A percentile compares a stretch with the other conserved stretches of the same genome.
phyloP scores from a whole-genome alignment of 805 yeast species.

The Lipomyces chichibuensis region DNA sequence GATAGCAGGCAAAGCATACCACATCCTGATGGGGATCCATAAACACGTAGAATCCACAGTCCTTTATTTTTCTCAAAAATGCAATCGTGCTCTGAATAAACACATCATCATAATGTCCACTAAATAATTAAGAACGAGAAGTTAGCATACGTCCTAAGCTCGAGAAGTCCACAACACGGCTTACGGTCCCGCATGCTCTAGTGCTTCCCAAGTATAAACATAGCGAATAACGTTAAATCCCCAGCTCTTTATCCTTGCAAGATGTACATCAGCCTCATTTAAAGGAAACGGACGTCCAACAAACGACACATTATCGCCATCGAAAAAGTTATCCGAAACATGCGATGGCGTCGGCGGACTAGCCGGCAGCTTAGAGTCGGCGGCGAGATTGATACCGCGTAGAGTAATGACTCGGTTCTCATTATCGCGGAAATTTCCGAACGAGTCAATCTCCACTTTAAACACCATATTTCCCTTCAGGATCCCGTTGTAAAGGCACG shows the following conservation, averaged over 20 bases:
- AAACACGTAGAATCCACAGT: constrained; percentile 72
- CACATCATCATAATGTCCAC: constrained; percentile 72
- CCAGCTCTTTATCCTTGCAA: constrained; percentile 70
- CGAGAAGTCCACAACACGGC: constrained; percentile 4
- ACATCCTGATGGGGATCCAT: constrained; percentile 93
- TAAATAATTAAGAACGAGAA: not conserved
- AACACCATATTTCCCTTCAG: constrained; percentile 18
- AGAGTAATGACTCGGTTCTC: constrained; percentile 64
- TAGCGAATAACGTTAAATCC: constrained; percentile 82
- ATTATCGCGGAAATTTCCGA: constrained; percentile 53
- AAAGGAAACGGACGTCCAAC: constrained; percentile 81
- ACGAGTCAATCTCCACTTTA: constrained; percentile 25
- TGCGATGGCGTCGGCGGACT: constrained; percentile 54
- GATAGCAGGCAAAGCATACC: constrained; percentile 19
- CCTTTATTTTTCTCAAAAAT: constrained; percentile 58
- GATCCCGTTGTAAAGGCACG: not conserved
- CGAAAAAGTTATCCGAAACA: constrained; percentile 54
- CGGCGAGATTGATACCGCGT: constrained; percentile 82
- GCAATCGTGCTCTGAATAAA: constrained; percentile 71
- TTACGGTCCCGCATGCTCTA: constrained; percentile 82
- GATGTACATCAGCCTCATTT: constrained; percentile 69
- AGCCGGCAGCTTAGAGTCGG: constrained; percentile 70
- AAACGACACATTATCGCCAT: constrained; percentile 77
- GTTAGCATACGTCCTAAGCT: not conserved
- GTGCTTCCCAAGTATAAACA: constrained; percentile 86